Base-by-base conservation (phyloP, 2,329 filamentous ascomycete species). In the Colletotrichum somersetense region DNA sequence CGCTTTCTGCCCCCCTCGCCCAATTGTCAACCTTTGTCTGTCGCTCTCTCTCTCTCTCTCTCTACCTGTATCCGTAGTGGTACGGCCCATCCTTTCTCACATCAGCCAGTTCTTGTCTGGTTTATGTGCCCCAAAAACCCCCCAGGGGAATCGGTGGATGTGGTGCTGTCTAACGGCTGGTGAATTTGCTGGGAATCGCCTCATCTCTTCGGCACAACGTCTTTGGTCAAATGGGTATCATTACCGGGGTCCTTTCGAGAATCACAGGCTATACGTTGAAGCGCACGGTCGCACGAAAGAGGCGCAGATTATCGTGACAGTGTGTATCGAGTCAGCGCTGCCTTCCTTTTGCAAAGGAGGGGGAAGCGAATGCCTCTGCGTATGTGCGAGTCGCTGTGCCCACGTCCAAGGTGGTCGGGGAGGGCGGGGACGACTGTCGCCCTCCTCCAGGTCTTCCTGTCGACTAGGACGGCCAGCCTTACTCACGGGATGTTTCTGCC, bases 401-500 rank as follows among this genome's bases (percentile, higher is more conserved):
- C 59, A 18, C 20, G 50, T 33, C 26, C 8, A 20, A 50, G 59
- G 55, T 55, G 40, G 26, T 56, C 53, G 55, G 69, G 69, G 59
- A 56, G 30, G 69, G 55, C 66, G 59, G 42, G 65, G 65, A 40
- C 38, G 38, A 46, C n/a, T 72, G 26, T 20, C 40, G 6, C 53
- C 42, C n/a, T 33, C 40, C 35, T 59, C 48, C 55, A 40, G n/a
- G 35, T 20, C 26, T 48, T 48, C 55, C 48, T 35, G 23, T 44
- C 55, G 48, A 53, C 35, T 50, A 44, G 59, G 30, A 16, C 23
- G 59, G 46, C 48, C 5, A 42, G 59, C 53, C 66, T 48, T 44
- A 42, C 50, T 53, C 59, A 61, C 70, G 48, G 59, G 40, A 56
- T 70, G 70, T 72, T 72, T 72, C 70, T 70, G 70, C 59, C 66